Evolutionary conservation across 306 rosid species (phyloP), one percentile per base, ranked within the genome.

Genomic region (Cicer pinnatifidum): DNA sequence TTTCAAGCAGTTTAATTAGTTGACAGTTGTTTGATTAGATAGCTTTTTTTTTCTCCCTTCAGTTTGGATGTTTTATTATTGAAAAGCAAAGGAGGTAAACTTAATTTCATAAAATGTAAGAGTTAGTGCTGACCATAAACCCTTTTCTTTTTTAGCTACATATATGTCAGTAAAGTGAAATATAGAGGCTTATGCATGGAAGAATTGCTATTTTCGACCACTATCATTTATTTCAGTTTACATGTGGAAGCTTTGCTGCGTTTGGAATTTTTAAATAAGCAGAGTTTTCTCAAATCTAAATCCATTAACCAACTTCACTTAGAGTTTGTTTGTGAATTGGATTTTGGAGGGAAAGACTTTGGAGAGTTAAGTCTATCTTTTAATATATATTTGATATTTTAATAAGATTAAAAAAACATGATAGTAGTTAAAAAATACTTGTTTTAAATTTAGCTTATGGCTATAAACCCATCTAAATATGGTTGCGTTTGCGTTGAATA

Each of bases 401-500:
- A 3, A 28, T 28, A 28, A 28, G 4, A 28, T 28, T 28, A 28
- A 28, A 28, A 28, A 28, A 28, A 28, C 35, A 28, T 28, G 35
- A 28, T 28, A 28, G 33, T 23, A 23, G 7, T 37, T 8, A 15
- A 38, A 58, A 11, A 61, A 12, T 50, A 15, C 23, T 53, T 66
- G 74, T 45, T 35, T 43, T 23, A 72, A 43, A 8, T 53, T 39
- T n/a, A 1, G n/a, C 11, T 13, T n/a, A 11, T 56, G 53, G 46
- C 38, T 19, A 19, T 80, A 73, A 46, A 38, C 75, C 47, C 52
- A 50, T 73, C 7, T 45, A 73, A 50, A 33, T 23, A 46, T 11
- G 3, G 4, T 7, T 44, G 33, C 5, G 12, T 19, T 28, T 28
- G 35, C 35, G 12, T 33, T 9, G 68, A 13, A 44, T 52, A 28